A percentile compares a stretch with the other conserved stretches of the same genome.
Conservation (phyloP, 2,329 filamentous ascomycete species). For the Colletotrichum simmondsii region DNA sequence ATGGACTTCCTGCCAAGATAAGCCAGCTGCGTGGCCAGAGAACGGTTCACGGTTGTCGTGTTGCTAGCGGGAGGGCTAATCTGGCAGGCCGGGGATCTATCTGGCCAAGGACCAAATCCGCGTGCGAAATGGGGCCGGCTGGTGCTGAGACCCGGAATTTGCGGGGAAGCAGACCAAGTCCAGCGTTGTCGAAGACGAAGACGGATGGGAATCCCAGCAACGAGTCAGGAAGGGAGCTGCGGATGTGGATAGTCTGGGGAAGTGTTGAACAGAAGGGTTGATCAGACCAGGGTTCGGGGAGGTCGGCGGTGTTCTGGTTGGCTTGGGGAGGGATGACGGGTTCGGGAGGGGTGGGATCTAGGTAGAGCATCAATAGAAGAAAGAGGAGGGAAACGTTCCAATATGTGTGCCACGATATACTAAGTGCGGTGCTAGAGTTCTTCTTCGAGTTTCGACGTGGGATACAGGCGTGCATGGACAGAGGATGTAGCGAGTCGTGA, state of each 20-base stretch:
- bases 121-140: background rate
- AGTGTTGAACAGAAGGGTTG: slow-evolving; percentile 6
- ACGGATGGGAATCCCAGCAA: slow-evolving; percentile 15
- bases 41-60: slow-evolving; percentile 32
- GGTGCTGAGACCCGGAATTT: slow-evolving; percentile 24
- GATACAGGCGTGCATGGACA: slow-evolving; percentile 6
- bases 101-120: slow-evolving; percentile 9
- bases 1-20: slow-evolving; percentile 10
- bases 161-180: slow-evolving; percentile 20
- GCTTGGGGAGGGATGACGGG: background rate
- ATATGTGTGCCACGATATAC: background rate
- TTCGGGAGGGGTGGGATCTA: background rate
- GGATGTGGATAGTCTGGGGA: slow-evolving; percentile 30
- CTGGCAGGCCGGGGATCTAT: slow-evolving; percentile 20
- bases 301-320: slow-evolving; percentile 11
- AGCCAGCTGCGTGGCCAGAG: slow-evolving; percentile 24
- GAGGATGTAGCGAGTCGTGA: slow-evolving; percentile 25
- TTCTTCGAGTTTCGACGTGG: slow-evolving; percentile 11
- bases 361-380: slow-evolving; percentile 1
- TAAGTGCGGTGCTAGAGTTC: background rate
- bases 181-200: background rate
- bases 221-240: slow-evolving; percentile 18
- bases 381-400: background rate
- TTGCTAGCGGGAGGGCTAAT: slow-evolving; percentile 32
- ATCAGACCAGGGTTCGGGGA: slow-evolving; percentile 5